A percentile compares a stretch with the other conserved stretches of the same genome.
phyloP scores from a whole-genome alignment of 306 rosid genomes.

The Cucumis cinereus region DNA sequence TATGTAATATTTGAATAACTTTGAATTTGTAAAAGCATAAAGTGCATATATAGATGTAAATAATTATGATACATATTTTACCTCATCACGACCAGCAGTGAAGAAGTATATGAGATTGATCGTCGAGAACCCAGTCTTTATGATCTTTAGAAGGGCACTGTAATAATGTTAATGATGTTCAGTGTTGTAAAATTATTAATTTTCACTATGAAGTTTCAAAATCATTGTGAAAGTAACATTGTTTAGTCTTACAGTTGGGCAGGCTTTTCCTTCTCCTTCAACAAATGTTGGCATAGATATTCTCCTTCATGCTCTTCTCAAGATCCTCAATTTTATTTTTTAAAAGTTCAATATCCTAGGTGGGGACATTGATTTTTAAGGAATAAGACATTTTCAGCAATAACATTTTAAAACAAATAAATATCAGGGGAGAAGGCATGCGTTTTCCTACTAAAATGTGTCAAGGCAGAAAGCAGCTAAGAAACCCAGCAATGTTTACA shows the following conservation, averaged over 20 bases:
- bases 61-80: conserved; percentile 14
- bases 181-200: conserved; percentile 6
- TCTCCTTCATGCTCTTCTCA: conserved; percentile 98
- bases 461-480: not conserved
- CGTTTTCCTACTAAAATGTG: not conserved
- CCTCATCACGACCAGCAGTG: conserved; percentile 99
- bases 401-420: not conserved
- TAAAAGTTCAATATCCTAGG: conserved; percentile 78
- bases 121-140: conserved; percentile 90
- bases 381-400: not conserved
- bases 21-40: not conserved
- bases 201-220: not conserved
- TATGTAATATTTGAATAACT: not conserved
- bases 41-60: not conserved
- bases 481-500: not conserved
- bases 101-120: conserved; percentile 98
- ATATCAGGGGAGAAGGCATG: not conserved
- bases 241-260: not conserved
- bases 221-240: not conserved
- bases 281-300: too few relatives aligned
- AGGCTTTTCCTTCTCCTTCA: too few relatives aligned
- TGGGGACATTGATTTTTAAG: not conserved
- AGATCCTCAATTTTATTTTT: conserved; percentile 73
- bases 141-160: conserved; percentile 92
- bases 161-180: conserved; percentile 13